Evolutionary conservation across 768 basidiomycete genomes (phyloP).

Genomic region (Mycena vulgaris): DNA sequence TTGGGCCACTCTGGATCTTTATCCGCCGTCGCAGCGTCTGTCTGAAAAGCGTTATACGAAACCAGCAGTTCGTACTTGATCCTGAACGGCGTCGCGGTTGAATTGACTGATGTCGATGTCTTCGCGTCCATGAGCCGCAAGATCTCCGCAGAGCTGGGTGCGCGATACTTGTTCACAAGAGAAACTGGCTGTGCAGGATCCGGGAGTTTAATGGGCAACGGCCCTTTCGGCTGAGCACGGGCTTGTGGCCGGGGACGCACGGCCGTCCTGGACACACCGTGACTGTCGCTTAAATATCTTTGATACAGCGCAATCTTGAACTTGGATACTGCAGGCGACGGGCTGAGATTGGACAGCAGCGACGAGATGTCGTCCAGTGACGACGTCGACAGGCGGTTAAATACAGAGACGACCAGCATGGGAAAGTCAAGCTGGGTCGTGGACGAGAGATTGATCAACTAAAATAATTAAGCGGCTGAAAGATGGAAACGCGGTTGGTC

Average conservation of each 20-base stretch:
- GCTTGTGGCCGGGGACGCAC: conserved; percentile 45
- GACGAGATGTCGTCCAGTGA: conserved; percentile 45
- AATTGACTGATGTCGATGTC: conserved; percentile 28
- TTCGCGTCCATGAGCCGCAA: conserved; percentile 41
- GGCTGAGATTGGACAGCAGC: conserved; percentile 51
- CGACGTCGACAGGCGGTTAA: conserved; percentile 51
- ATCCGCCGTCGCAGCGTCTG: conserved; percentile 39
- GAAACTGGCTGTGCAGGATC: conserved; percentile 42
- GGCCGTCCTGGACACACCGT: conserved; percentile 33
- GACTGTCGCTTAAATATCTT: conserved; percentile 51
- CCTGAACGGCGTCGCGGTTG: conserved; percentile 37
- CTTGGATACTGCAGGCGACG: conserved; percentile 50
- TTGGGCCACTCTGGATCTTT: conserved; percentile 50
- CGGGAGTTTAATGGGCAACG: conserved; percentile 38
- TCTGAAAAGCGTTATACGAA: conserved; percentile 53
- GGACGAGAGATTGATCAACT: conserved; percentile 61
- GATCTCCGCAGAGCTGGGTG: conserved; percentile 45
- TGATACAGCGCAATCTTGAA: conserved; percentile 61
- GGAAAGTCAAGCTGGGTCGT: conserved; percentile 55
- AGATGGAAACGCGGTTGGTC: neutral
- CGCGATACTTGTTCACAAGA: conserved; percentile 45
- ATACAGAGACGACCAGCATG: conserved; percentile 54
- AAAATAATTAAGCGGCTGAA: neutral
- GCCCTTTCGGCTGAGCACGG: conserved; percentile 50
- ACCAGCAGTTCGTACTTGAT: conserved; percentile 52